Evolutionary conservation across 345 rosid species (phyloP), one percentile per base, ranked within the genome.

Genomic region (Ceriops tagal): DNA sequence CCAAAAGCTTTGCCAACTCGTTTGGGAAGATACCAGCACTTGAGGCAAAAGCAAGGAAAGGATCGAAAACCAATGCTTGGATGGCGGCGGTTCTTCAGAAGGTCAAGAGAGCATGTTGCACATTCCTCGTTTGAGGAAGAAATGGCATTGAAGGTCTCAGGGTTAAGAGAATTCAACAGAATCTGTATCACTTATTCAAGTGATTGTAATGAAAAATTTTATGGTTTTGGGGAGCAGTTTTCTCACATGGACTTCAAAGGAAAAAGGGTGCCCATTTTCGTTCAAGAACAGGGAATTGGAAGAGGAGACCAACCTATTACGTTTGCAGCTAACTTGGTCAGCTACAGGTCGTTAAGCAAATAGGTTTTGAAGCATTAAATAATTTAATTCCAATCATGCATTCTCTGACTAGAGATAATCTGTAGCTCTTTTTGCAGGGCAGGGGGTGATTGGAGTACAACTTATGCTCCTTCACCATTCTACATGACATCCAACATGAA

Each of bases 401-500:
- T 27, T 24, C 5, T 1, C 30, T 24, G 49, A 43, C 49, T 13
- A 11, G 24, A 24, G 7, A 24, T 24, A 56, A 56, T 22, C 59
- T 24, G 59, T 24, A 65, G 24, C 13, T 30, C 59, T 66, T 51
- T 27, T 72, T 73, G 74, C 80, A 86, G 93, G 78, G 86, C 90
- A 61, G 93, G 85, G 19, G 93, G 90, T 57, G 85, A 86, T 71
- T 86, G 89, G 90, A 88, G 85, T 53, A 88, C 90, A 16, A 88
- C 93, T 63, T 88, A 88, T 70, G 93, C 93, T 68, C 93, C 93
- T 77, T 88, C 93, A 26, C 93, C 93, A 35, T 88, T 86, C 73
- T 86, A 88, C 75, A 82, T 88, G 82, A 88, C 90, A 31, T 88
- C 93, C 8, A 79, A 77, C 61, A 88, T 86, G 93, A 83, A 73